Base-by-base conservation (phyloP, 202 grass and related monocot genomes). In the Zoysia matrella region DNA sequence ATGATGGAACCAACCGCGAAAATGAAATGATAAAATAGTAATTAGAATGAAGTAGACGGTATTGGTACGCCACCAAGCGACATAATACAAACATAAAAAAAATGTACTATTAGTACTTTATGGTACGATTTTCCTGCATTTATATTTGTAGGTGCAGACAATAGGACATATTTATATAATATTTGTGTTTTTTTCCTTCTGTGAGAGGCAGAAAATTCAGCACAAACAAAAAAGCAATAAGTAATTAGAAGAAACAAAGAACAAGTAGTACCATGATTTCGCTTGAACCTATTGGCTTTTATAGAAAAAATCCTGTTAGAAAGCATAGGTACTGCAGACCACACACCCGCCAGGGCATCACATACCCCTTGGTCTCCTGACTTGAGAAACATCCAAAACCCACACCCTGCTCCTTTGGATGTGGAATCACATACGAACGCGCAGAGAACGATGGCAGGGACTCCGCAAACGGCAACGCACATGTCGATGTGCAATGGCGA, bases 111-210 rank as follows among this genome's bases (percentile, higher is more conserved):
- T 22, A 83, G 11, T 60, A 53, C 41, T 50, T 40, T n/a, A 6
- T 47, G 47, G 14, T 69, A 52, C 16, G 0, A 44, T 61, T 43
- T 75, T 45, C 74, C 4, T 5, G 47, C 22, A 56, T 70, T 50
- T 75, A 57, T 22, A 57, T 43, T 36, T 5, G 15, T 60, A 71
- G 15, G 3, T 39, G 42, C 3, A 49, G 64, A 51, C 11, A 1
- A 36, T 6, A 49, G 55, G 71, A 80, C 86, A 69, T 65, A 47
- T 80, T 11, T 49, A 49, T 15, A 1, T 74, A 74, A 10, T 15
- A 0, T 5, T 4, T 55, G 14, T 79, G 56, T 74, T 69, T 30
- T 62, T n/a, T 30, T 15, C 44, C n/a, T 50, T 50, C 11, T 6
- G 36, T 39, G 1, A 2, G 48, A 84, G 71, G 76, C 18, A 80